Base-by-base conservation (phyloP, 805 yeast genomes). In the Lachancea dasiensis region DNA sequence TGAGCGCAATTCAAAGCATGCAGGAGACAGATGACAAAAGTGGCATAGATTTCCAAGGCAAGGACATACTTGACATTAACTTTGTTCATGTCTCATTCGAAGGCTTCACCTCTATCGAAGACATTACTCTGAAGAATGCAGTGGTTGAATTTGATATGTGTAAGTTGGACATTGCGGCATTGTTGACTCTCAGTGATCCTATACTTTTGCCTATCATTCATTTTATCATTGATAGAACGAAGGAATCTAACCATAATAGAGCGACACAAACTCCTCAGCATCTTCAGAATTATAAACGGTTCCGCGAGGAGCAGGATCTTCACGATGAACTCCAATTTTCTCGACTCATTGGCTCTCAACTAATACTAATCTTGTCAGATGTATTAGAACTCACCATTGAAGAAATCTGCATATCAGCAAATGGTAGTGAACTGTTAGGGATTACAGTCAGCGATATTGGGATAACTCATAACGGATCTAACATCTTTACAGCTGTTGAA, bases 1-100 rank as follows among this genome's bases (percentile, higher is more conserved):
- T 84, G 89, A 84, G 94, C 58, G 94, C 95, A 2, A 67, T 81
- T 8, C 77, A 85, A 0, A 69, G 72, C 34, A 53, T 75, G 15
- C 55, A 48, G 20, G 44, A 34, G 4, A 13, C 30, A 30, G 13
- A 24, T 23, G 35, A 24, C 30, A 43, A 27, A 16, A 13, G 8
- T 6, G n/a, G 6, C 11, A 9, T 10, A 11, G 30, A 15, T 5
- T n/a, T 20, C 13, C 23, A 30, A 9, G 25, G 19, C 17, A 4
- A 9, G 15, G 26, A 26, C 3, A 19, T 27, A 15, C 18, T 35
- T 3, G n/a, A 16, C 11, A 13, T 35, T 15, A 16, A 35, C 22
- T 39, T 52, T 7, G 45, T 70, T 4, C 55, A 54, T 2, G 39
- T 73, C 2, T 60, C 66, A 4, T 78, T 79, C 46, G 70, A 71